Percentiles rank a stretch among this genome's conserved stretches.
These are phyloP conservation scores for Cystofilobasidium ferigula DNA, from an alignment of 768 basidiomycete species.

Conservation along the genomic window DNA sequence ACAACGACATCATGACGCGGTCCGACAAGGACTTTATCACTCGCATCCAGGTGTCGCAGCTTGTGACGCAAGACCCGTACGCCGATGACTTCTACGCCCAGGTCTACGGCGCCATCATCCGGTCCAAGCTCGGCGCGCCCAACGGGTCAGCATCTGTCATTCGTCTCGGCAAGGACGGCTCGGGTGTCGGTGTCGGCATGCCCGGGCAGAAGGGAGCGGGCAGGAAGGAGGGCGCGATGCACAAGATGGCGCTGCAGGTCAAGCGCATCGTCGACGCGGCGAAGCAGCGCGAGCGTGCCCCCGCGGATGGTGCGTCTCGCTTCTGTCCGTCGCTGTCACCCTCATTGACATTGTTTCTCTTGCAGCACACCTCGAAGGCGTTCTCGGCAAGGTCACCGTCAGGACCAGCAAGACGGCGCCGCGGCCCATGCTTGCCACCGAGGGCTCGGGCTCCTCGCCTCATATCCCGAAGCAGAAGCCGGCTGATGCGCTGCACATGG, in stretches of 20 bases:
- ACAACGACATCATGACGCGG: constrained; percentile 39
- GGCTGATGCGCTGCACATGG: constrained; percentile 4
- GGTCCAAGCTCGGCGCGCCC: constrained; percentile 53
- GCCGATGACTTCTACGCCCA: constrained; percentile 98
- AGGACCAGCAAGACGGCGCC: constrained; percentile 94
- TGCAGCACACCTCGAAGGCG: constrained; percentile 51
- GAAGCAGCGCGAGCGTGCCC: constrained; percentile 72
- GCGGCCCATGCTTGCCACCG: constrained; percentile 65
- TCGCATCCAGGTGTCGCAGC: constrained; percentile 94
- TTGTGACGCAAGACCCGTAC: constrained; percentile 89
- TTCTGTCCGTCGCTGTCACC: no score
- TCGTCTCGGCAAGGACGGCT: constrained; percentile 58
- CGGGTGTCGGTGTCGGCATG: constrained; percentile 75
- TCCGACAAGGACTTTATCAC: constrained; percentile 97
- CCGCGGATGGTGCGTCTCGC: constrained; percentile 45
- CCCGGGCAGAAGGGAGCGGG: constrained; percentile 52
- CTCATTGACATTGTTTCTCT: not conserved
- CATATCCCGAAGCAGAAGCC: constrained; percentile 5
- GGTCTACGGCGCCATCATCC: constrained; percentile 74
- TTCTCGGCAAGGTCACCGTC: constrained; percentile 85
- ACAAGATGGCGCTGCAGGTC: constrained; percentile 74
- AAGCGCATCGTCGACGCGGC: constrained; percentile 91
- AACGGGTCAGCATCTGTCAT: constrained; percentile 47
- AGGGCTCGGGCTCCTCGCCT: constrained; percentile 1
- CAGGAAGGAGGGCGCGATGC: constrained; percentile 73